Percentiles rank a stretch among this genome's conserved stretches.
phyloP scores from a whole-genome alignment of 345 rosid genomes.

The Populus deltoides region DNA sequence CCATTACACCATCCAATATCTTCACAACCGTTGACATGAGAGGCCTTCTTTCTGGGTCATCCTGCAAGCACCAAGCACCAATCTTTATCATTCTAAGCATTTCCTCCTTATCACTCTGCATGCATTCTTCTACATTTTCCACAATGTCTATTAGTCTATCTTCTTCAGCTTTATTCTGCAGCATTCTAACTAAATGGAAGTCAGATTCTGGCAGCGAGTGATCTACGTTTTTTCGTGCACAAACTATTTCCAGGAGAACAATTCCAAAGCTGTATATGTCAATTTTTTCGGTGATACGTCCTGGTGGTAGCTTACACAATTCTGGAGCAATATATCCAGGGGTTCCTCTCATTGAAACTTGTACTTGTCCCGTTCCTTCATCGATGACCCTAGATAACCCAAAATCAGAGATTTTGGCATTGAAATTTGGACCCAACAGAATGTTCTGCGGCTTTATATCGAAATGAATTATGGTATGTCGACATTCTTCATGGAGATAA shows the following conservation, averaged over 20 bases:
- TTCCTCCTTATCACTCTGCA: neutral
- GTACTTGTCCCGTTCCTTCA: neutral
- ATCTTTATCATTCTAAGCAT: neutral
- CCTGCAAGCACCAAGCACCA: conserved; percentile 3
- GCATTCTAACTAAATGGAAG: neutral
- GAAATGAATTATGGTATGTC: conserved; percentile 1
- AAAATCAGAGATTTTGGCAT: conserved; percentile 20
- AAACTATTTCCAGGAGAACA: conserved; percentile 5
- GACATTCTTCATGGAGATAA: conserved; percentile 16
- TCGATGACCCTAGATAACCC: conserved; percentile 9
- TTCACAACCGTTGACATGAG: neutral
- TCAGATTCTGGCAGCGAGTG: neutral
- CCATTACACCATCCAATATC: neutral
- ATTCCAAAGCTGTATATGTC: conserved; percentile 21
- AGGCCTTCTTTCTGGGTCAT: conserved; percentile 1
- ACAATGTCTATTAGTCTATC: neutral
- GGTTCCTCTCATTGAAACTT: conserved; percentile 12
- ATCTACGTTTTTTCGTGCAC: neutral
- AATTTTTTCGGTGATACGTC: neutral
- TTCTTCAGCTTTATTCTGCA: neutral
- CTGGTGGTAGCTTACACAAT: neutral
- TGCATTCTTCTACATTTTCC: neutral
- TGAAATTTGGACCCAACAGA: neutral
- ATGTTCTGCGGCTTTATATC: conserved; percentile 19
- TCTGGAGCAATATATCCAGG: conserved; percentile 21